Base-by-base conservation (phyloP, 352 stramenopile species). In the Hyaloperonospora brassicae region DNA sequence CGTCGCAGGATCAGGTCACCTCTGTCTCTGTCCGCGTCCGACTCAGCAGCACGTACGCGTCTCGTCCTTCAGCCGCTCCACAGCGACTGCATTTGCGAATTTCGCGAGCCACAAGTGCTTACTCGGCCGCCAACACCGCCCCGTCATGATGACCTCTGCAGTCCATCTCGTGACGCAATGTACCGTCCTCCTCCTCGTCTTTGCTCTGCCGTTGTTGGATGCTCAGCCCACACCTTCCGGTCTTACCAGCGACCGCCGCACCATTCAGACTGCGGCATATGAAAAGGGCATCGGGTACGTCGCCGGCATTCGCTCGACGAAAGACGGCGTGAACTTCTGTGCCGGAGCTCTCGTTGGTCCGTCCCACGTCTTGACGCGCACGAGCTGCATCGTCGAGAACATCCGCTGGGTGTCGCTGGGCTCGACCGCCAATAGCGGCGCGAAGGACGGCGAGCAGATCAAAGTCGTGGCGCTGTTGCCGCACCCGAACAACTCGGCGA, bases 361-460 rank as follows among this genome's bases (percentile, higher is more conserved):
- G 0, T 68, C 25, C 5, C 69, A 79, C 44, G 63, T 71, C n/a
- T n/a, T 71, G 5, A 71, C 59, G 5, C 51, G 65, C 2, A 66
- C 75, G 23, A 68, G 70, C 51, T 88, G 75, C 52, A 68, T 71
- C 36, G 36, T 48, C 11, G 66, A 68, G 43, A 55, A 61, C n/a
- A 77, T 80, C 54, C 59, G 63, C 9, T 83, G 72, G 58, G 75
- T 75, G 0, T 70, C 69, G 1, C 43, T 87, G 14, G 79, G 76
- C 25, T 76, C 76, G 34, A 64, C 73, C 57, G 77, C 61, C 42
- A 42, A 67, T 23, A 73, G 36, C 22, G 76, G 76, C 30, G 47
- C 49, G 6, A 48, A 55, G 2, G 65, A 74, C 41, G 66, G 70
- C n/a, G 66, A 82, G 45, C 69, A 66, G 36, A 82, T 86, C 50